phyloP scores from a whole-genome alignment of 2,329 filamentous ascomycete species.

The Ophiostoma sp. region DNA sequence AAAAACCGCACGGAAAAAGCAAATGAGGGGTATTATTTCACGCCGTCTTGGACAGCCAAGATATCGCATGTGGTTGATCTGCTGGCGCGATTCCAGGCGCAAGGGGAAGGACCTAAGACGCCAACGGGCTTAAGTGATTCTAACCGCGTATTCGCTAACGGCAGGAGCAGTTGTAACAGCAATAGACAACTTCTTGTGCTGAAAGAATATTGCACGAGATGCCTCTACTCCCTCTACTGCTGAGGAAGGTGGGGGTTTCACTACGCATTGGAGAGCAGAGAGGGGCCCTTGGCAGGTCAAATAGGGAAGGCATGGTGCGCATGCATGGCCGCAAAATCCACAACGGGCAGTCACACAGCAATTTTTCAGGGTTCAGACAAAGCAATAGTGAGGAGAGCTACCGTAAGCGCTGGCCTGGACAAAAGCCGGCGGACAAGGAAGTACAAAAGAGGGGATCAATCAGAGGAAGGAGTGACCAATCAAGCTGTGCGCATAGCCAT shows the following conservation, averaged over 20 bases:
- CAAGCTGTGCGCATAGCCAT: constrained; percentile 7
- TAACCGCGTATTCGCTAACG: not conserved
- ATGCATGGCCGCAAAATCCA: constrained; percentile 8
- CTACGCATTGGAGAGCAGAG: not conserved
- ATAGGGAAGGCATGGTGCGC: constrained; percentile 9
- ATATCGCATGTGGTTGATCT: not conserved
- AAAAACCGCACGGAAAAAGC: not conserved
- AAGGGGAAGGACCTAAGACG: not conserved
- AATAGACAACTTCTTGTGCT: not conserved
- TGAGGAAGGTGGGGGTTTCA: constrained; percentile 17
- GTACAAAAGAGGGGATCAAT: not conserved
- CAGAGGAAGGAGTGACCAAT: not conserved
- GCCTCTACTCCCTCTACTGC: not conserved
- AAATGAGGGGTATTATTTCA: constrained; percentile 15
- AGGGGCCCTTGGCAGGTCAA: not conserved
- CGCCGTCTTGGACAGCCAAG: constrained; percentile 2
- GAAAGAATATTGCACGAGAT: not conserved
- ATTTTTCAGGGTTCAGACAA: constrained; percentile 11
- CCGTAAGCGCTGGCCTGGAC: not conserved
- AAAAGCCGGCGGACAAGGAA: not conserved
- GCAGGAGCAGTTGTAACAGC: not conserved
- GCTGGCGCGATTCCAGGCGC: not conserved
- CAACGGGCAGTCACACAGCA: not conserved
- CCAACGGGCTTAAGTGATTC: not conserved
- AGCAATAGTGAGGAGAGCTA: not conserved